Percentiles rank a stretch among this genome's conserved stretches.
phyloP scores from a whole-genome alignment of 116 monocot species.

The Posidonia oceanica region DNA sequence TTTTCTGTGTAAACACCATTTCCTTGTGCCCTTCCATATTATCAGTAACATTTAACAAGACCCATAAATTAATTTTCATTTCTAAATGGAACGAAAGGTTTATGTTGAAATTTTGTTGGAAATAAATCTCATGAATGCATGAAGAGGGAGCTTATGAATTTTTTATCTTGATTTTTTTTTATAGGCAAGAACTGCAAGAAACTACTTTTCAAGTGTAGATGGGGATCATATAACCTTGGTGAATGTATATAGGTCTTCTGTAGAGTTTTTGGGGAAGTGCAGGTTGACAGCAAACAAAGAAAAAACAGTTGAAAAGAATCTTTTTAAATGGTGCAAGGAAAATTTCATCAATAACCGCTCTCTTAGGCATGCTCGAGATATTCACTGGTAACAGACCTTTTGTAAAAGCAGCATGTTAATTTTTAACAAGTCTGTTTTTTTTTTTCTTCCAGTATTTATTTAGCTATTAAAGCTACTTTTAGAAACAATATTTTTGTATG shows the following conservation, averaged over 20 bases:
- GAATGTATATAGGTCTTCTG: constrained; percentile 62
- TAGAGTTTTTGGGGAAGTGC: constrained; percentile 61
- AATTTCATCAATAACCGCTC: constrained; percentile 93
- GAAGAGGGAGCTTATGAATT: background rate
- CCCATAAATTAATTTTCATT: too few relatives aligned
- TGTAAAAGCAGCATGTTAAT: too few relatives aligned
- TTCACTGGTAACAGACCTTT: constrained; percentile 48
- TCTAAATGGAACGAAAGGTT: background rate
- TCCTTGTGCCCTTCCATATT: too few relatives aligned
- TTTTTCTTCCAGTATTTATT: too few relatives aligned
- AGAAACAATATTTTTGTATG: too few relatives aligned
- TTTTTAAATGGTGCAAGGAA: constrained; percentile 82
- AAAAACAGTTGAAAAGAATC: constrained; percentile 42
- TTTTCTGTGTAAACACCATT: too few relatives aligned
- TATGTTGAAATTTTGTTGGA: background rate
- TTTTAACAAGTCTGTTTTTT: too few relatives aligned
- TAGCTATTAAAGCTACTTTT: too few relatives aligned
- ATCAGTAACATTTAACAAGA: too few relatives aligned
- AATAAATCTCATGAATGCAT: background rate
- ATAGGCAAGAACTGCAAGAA: constrained; percentile 74
- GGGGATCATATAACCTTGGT: constrained; percentile 87
- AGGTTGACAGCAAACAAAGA: constrained; percentile 40
- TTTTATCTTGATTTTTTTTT: background rate
- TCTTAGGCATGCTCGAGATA: constrained; percentile 69
- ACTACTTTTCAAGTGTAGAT: constrained; percentile 65